Evolutionary conservation across 148 eudicot genomes (phyloP), one percentile per base, ranked within the genome.

Genomic region (Diospyros kaki): DNA sequence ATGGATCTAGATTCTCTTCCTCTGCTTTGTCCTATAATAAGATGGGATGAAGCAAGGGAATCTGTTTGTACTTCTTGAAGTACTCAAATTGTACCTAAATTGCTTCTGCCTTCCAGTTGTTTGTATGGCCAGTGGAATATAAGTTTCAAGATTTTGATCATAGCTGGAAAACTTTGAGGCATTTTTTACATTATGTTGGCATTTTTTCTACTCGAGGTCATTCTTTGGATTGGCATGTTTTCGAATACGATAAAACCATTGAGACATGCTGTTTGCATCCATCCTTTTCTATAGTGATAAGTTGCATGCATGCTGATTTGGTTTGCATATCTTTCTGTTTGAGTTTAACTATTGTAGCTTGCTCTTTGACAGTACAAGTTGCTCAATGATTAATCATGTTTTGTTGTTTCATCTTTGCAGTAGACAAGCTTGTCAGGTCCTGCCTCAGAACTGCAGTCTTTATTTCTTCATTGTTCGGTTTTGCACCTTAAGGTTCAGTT

Each of bases 401-500:
- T 44, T 15, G 7, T 54, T 48, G 50, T 64, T 72, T 6, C 3
- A 5, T 43, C 18, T 78, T 73, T 73, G 76, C 76, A 78, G 81
- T 58, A 40, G n/a, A 71, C 56, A 39, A 51, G 9, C n/a, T 17
- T 52, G 2, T 43, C 76, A 52, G 58, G 14, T 51, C 40, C 28
- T 46, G 17, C 13, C 46, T 73, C 2, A 42, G 39, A 8, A 51
- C 46, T 46, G 45, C 56, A 48, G 12, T 46, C 44, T 45, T 38
- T 18, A 50, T 39, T 46, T 5, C 18, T 44, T 43, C 14, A 43
- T 66, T 39, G 38, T 17, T 48, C 5, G 1, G 15, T 67, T 64
- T 42, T 56, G 28, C 39, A 43, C 50, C 41, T 58, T 28, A 17
- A 41, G 50, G 76, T 64, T 73, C 15, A 61, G 10, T 53, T 54